Evolutionary conservation across 306 rosid genomes (phyloP), one percentile per base, ranked within the genome.

Genomic region (Adenanthera pavonina): DNA sequence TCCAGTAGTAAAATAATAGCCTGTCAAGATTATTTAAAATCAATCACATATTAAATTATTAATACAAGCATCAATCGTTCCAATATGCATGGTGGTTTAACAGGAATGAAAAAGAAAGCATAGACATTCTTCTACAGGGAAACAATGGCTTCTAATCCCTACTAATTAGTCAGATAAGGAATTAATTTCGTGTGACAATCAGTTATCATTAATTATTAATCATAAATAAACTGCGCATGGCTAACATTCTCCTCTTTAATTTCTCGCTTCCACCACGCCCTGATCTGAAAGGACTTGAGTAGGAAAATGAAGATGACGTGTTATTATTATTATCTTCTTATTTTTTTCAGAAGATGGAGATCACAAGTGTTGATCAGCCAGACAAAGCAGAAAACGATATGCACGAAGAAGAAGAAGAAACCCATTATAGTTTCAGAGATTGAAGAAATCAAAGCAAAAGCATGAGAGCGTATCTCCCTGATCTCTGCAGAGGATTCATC

Each of bases 271-370:
- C 69, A 74, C 69, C 74, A 49, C 41, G 57, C 20, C 30, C 36
- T 71, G 79, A 64, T 65, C 25, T 41, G 85, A 81, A 81, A 77
- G 30, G 85, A 85, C 83, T 57, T 70, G 33, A 67, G 78, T 47
- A 69, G 80, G 46, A 69, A 62, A 69, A 69, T 57, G 74, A 72
- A 78, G 80, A n/a, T 30, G 83, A 85, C 81, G 67, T 48, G 76
- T 75, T 4, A 51, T 66, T 66, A 35, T 53, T 35, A 7, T 12
- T 59, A 12, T 62, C 12, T 3, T 13, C 5, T 5, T 13, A 13
- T 62, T 5, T 34, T 1, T 38, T 61, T 7, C 0, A 65, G 47
- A 35, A 6, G 15, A 40, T 43, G 52, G 69, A 35, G 69, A 41
- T 68, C 59, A 66, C 80, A 72, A 82, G 85, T 67, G 80, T 77